Evolutionary conservation across 306 rosid genomes (phyloP).

Genomic region (Mimosa pudica): DNA sequence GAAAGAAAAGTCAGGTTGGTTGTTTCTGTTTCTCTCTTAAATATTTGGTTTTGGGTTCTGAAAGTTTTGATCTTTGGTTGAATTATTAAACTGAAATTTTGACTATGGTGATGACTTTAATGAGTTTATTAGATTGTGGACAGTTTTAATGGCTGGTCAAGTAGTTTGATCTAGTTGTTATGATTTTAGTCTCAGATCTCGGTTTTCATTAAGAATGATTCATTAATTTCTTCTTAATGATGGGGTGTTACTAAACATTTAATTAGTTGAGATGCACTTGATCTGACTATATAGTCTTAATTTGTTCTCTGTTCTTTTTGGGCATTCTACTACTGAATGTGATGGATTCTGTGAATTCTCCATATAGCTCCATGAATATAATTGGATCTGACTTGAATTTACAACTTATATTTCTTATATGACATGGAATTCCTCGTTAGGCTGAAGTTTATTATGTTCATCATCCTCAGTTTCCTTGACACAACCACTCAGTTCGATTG

Average conservation of each 20-base stretch:
- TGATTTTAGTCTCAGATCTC: constrained; percentile 46
- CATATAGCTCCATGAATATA: constrained; percentile 20
- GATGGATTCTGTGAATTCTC: constrained; percentile 15
- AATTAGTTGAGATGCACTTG: constrained; percentile 34
- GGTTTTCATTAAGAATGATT: constrained; percentile 20
- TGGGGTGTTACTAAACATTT: no score
- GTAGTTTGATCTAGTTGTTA: constrained; percentile 29
- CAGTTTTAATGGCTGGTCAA: background rate
- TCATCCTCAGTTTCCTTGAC: constrained; percentile 5
- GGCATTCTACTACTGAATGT: constrained; percentile 36
- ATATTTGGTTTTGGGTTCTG: background rate
- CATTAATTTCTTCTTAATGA: background rate
- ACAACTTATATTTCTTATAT: constrained; percentile 31
- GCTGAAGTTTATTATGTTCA: constrained; percentile 1
- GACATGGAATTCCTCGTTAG: constrained; percentile 8
- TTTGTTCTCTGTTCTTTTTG: constrained; percentile 27
- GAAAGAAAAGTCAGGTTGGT: constrained; percentile 46
- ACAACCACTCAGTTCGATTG: background rate
- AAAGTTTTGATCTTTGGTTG: background rate
- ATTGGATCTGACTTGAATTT: constrained; percentile 42
- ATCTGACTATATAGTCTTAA: constrained; percentile 43
- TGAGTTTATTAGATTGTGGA: background rate
- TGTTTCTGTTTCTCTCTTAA: constrained; percentile 13
- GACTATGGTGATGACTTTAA: background rate
- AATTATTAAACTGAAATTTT: background rate